Percentiles rank a stretch among this genome's conserved stretches.
phyloP scores from a whole-genome alignment of 2,329 filamentous ascomycete genomes.

The Annulohypoxylon truncatum region DNA sequence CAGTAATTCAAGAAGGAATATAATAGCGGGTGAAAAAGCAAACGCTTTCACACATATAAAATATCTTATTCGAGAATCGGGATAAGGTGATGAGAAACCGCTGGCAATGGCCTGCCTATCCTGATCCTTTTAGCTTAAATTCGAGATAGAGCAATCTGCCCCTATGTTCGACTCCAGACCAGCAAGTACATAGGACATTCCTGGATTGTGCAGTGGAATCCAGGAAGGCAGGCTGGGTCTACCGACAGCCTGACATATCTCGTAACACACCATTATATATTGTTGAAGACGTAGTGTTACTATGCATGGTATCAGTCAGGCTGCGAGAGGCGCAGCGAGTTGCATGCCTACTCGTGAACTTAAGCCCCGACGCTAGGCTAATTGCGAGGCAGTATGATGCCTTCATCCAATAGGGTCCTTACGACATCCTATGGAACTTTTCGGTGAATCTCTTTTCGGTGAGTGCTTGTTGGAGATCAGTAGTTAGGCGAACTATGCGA shows the following conservation, averaged over 20 bases:
- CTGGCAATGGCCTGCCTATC: not conserved
- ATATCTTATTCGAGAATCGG: not conserved
- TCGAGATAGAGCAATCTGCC: not conserved
- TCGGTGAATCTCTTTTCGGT: constrained; percentile 41
- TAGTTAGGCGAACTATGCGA: constrained; percentile 34
- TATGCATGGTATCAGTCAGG: constrained; percentile 15
- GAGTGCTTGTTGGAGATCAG: constrained; percentile 8
- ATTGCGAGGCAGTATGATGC: constrained; percentile 22
- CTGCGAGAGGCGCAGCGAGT: constrained; percentile 34
- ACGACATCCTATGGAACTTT: constrained; percentile 10
- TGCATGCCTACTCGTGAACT: constrained; percentile 2
- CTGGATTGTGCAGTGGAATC: not conserved
- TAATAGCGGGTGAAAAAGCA: constrained; percentile 11
- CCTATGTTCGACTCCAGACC: not conserved
- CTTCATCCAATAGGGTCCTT: constrained; percentile 27
- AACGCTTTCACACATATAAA: constrained; percentile 17
- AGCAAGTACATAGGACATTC: not conserved
- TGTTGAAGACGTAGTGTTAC: constrained; percentile 14
- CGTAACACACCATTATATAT: not conserved
- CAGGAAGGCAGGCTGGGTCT: not conserved
- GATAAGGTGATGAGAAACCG: not conserved
- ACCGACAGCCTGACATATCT: not conserved
- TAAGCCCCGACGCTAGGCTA: constrained; percentile 23
- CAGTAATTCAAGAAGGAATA: constrained; percentile 20
- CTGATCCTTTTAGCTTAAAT: constrained; percentile 13